Percentiles rank a stretch among this genome's conserved stretches.
These are phyloP conservation scores for Tetracladium marchalianum DNA, from an alignment of 495 filamentous ascomycete species.

Conservation along the genomic window DNA sequence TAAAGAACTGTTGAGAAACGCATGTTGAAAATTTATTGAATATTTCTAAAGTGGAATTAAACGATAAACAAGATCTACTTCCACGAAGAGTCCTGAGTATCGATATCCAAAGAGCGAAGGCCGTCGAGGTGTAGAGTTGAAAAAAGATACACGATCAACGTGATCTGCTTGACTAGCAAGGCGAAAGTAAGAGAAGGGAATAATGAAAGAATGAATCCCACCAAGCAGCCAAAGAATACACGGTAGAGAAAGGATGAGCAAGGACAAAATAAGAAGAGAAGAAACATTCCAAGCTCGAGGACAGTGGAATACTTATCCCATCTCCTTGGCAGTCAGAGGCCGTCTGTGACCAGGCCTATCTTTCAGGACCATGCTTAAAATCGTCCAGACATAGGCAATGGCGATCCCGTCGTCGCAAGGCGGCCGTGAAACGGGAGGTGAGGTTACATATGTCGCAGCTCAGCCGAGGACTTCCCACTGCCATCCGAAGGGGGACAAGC, in stretches of 20 bases:
- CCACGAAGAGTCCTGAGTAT: constrained; percentile 1
- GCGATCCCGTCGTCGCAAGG: constrained; percentile 26
- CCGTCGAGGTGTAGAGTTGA: constrained; percentile 19
- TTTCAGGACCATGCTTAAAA: constrained; percentile 5
- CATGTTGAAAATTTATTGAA: constrained; percentile 14
- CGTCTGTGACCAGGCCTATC: constrained; percentile 4
- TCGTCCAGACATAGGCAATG: constrained; percentile 19
- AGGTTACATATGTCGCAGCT: constrained; percentile 23
- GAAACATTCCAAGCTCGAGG: not conserved
- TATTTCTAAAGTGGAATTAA: not conserved
- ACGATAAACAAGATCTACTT: not conserved
- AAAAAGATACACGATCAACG: constrained; percentile 24
- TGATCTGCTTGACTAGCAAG: constrained; percentile 26
- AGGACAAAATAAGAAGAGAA: constrained; percentile 11
- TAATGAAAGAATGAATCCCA: constrained; percentile 18
- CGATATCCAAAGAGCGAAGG: constrained; percentile 14
- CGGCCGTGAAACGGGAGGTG: constrained; percentile 25
- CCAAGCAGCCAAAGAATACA: constrained; percentile 4
- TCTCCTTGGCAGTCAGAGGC: constrained; percentile 17
- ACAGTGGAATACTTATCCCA: constrained; percentile 19
- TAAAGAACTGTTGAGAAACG: constrained; percentile 12
- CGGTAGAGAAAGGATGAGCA: constrained; percentile 10
- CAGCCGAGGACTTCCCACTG: constrained; percentile 3
- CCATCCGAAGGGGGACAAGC: constrained; percentile 14
- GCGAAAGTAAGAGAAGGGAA: constrained; percentile 16